These are phyloP conservation scores for Carallia pectinifolia DNA, from an alignment of 345 rosid genomes.

Conservation along the genomic window DNA sequence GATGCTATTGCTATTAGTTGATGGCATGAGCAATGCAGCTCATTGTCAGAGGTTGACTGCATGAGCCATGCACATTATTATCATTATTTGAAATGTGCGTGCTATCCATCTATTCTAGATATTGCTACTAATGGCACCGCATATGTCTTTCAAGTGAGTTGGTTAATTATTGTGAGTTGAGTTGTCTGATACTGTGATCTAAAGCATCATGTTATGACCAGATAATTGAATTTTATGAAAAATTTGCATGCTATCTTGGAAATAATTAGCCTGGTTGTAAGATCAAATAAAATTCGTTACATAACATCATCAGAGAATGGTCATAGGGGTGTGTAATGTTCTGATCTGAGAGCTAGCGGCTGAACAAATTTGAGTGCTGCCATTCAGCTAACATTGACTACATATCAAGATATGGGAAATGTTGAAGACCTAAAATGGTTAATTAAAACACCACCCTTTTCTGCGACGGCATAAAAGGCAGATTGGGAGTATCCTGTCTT, in stretches of 20 bases:
- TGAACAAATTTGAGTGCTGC: not conserved
- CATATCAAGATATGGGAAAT: no score
- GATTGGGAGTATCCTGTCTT: no score
- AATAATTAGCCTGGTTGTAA: not conserved
- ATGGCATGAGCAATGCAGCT: constrained; percentile 8
- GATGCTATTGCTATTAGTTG: not conserved
- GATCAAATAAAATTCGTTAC: not conserved
- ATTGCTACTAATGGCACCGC: not conserved
- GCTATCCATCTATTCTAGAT: not conserved
- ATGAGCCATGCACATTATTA: constrained; percentile 19
- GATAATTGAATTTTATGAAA: not conserved
- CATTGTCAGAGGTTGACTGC: not conserved
- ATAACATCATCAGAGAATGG: not conserved
- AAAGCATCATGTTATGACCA: not conserved
- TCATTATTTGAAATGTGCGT: not conserved
- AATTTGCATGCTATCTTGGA: not conserved
- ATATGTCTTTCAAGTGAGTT: not conserved
- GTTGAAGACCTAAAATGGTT: no score
- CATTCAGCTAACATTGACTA: not conserved
- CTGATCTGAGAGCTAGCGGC: not conserved
- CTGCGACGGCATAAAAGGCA: no score
- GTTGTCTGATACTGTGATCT: not conserved
- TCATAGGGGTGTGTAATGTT: not conserved
- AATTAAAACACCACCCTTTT: no score
- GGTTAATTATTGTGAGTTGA: not conserved